phyloP scores from a whole-genome alignment of 2,329 filamentous ascomycete genomes.

The Monosporascus sp. region DNA sequence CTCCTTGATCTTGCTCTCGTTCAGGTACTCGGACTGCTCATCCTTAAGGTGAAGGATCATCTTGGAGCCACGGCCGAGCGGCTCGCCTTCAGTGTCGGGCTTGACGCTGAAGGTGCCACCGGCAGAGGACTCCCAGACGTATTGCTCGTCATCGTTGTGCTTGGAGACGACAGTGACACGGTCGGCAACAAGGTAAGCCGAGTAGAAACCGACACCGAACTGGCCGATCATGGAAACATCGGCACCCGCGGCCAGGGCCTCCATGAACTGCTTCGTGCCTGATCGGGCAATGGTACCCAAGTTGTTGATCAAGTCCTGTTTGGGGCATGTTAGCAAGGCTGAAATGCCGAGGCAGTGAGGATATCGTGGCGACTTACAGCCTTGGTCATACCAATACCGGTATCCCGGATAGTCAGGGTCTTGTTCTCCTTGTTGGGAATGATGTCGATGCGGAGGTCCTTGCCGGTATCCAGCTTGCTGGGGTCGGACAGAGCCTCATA shows the following conservation, averaged over 20 bases:
- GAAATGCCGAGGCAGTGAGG: not conserved
- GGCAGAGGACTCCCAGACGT: conserved; percentile 97
- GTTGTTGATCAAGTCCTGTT: conserved; percentile 96
- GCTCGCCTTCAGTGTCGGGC: conserved; percentile 85
- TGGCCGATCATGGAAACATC: conserved; percentile 99
- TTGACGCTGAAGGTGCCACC: conserved; percentile 95
- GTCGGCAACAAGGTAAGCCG: conserved; percentile 98
- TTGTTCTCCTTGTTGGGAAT: conserved; percentile 96
- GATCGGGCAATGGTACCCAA: conserved; percentile 98
- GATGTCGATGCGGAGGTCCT: conserved; percentile 98
- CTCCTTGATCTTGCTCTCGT: conserved; percentile 99
- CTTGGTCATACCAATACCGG: conserved; percentile 99
- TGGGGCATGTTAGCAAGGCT: conserved; percentile 30
- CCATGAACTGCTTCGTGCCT: conserved; percentile 99
- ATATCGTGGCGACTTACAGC: conserved; percentile 61
- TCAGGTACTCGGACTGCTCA: conserved; percentile 96
- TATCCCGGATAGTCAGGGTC: conserved; percentile 95
- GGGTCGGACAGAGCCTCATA: conserved; percentile 98
- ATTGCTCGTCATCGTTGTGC: conserved; percentile 99
- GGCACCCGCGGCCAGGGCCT: conserved; percentile 94
- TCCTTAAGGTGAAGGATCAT: conserved; percentile 99
- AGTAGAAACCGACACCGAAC: conserved; percentile 99
- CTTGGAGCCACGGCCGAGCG: conserved; percentile 90
- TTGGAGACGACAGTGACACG: conserved; percentile 93
- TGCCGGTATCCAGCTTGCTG: conserved; percentile 92